Evolutionary conservation across 1,284 basidiomycete species (phyloP), one percentile per base, ranked within the genome.

Genomic region (Ustilago hordei): DNA sequence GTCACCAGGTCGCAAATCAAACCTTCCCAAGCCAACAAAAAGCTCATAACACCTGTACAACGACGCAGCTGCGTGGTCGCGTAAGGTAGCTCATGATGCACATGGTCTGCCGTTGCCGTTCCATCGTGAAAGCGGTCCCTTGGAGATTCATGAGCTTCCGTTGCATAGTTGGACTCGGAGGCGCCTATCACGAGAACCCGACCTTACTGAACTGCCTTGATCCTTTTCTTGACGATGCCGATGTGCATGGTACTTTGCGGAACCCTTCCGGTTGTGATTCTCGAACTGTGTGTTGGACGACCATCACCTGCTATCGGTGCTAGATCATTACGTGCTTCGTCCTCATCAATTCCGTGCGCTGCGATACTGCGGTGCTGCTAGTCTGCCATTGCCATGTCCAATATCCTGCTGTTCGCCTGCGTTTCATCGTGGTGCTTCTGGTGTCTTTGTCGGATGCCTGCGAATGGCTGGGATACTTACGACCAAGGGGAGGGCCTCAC

Each of bases 401-500:
- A 23, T 55, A 4, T 31, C n/a, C 43, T 55, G 57, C 57, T n/a
- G 43, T 19, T 17, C 28, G 43, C 4, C 23, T 28, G 23, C 23
- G 17, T 11, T 45, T 45, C 56, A 38, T 12, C 41, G 47, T 63
- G 56, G 55, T 69, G 60, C 60, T 62, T 45, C 52, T 36, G 48
- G 45, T 15, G n/a, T 28, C 23, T 28, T 28, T 28, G 17, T 11
- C 19, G n/a, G 43, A 7, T 58, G 60, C 53, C 58, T 60, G 53
- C 38, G 13, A 13, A 52, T 69, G 56, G 38, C n/a, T 7, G 23
- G 23, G 48, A 60, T 63, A 82, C 86, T 80, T 73, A 88, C 87
- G 79, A 86, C 80, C 60, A 88, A 79, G 64, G 87, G 87, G 72
- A 99, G 94, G 81, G 92, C 98, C 91, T 99, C 96, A 86, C 96